Base-by-base conservation (phyloP, 331 rosid species). In the Phaseolus coccineus region DNA sequence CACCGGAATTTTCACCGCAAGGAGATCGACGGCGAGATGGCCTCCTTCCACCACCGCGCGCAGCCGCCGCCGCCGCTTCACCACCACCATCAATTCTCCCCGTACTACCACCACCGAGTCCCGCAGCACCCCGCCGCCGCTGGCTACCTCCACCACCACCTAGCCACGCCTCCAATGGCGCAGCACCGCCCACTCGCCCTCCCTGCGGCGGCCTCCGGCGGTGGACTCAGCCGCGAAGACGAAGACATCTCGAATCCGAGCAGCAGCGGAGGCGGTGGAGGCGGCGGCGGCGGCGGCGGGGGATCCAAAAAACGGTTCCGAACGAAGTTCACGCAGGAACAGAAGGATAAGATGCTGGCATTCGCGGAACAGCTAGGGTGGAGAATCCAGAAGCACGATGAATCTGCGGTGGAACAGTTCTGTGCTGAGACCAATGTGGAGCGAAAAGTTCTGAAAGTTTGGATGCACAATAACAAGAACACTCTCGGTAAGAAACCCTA, bases 391-490 rank as follows among this genome's bases (percentile, higher is more conserved):
- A 95, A 91, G 80, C 96, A 92, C 3, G 97, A 95, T n/a, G 99
- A 91, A 16, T 86, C 85, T 0, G 89, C 91, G 19, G 97, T 95
- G 67, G 97, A 93, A 71, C 88, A 82, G 76, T 93, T 95, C 80
- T 91, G 96, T 58, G 81, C 69, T 3, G 96, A 91, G 69, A 88
- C 75, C 9, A 85, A 95, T 3, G 87, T 93, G 19, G 85, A 74
- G 70, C 83, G 97, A 47, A 91, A 88, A 12, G 97, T 93, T 1
- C 86, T 93, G 48, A 95, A 95, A 89, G 93, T 93, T 28, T 95
- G 99, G 97, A 95, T 95, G 99, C 99, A 95, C 83, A 95, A 95
- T 77, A 95, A 95, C 84, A 95, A 93, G 94, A 91, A 87, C 84
- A 91, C 91, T 63, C 91, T 91, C 24, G 97, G 99, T 85, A 95